A percentile compares a stretch with the other conserved stretches of the same genome.
phyloP scores from a whole-genome alignment of 2,329 filamentous ascomycete genomes.

The Aspergillus viridinutans region DNA sequence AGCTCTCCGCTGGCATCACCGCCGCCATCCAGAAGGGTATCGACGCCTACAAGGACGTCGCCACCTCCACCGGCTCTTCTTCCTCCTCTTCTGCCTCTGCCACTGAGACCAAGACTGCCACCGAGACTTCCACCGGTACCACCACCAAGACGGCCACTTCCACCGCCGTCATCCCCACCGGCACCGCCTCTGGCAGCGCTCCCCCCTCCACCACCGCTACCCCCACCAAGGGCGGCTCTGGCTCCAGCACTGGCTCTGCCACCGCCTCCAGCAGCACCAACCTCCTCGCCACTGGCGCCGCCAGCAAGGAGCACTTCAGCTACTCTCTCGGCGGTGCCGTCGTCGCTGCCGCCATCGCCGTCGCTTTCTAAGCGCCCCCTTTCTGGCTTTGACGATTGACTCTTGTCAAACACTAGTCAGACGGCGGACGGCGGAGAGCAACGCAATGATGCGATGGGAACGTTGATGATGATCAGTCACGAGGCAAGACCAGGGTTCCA shows the following conservation, averaged over 20 bases:
- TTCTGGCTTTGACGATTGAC: not conserved
- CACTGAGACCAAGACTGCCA: constrained; percentile 11
- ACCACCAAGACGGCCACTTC: not conserved
- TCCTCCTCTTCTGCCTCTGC: constrained; percentile 7
- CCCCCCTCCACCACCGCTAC: constrained; percentile 4
- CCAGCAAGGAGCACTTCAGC: constrained; percentile 1
- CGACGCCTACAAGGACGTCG: constrained; percentile 11
- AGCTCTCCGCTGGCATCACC: constrained; percentile 21
- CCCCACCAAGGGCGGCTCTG: constrained; percentile 1
- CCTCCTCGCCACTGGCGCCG: constrained; percentile 1
- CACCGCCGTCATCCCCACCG: constrained; percentile 5
- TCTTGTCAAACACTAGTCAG: not conserved
- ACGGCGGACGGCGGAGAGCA: not conserved
- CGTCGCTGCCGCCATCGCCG: constrained; percentile 1
- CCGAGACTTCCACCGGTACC: constrained; percentile 7
- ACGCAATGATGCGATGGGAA: not conserved
- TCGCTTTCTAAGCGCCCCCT: not conserved
- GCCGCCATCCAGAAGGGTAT: constrained; percentile 27
- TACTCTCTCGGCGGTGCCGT: constrained; percentile 4
- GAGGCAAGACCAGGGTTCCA: not conserved
- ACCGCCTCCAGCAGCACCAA: not conserved
- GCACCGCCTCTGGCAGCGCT: constrained; percentile 1
- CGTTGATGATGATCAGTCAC: not conserved
- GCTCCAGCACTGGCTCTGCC: not conserved
- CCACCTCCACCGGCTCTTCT: not conserved